These are phyloP conservation scores for Verbena officinalis DNA, from an alignment of 257 asterid species.

Conservation along the genomic window DNA sequence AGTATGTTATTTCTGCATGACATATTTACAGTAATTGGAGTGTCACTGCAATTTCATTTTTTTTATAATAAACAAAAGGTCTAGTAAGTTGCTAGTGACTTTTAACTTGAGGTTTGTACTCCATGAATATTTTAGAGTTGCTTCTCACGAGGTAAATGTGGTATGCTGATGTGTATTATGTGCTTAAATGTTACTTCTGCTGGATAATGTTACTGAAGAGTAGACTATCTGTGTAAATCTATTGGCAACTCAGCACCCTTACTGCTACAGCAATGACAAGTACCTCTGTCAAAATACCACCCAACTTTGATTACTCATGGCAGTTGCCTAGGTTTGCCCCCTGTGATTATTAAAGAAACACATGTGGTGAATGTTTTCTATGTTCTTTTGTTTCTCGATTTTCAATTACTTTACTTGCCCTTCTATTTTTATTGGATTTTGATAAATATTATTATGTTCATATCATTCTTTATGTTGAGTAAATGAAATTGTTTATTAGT, in stretches of 20 bases:
- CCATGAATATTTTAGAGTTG: conserved; percentile 2
- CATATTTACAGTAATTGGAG: conserved; percentile 1
- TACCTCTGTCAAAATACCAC: neutral
- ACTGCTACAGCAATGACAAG: too few relatives aligned
- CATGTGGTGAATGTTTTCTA: too few relatives aligned
- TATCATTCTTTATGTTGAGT: neutral
- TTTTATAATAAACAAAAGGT: conserved; percentile 13
- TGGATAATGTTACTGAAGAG: neutral
- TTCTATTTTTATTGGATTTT: too few relatives aligned
- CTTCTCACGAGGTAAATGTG: conserved; percentile 3
- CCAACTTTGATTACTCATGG: neutral
- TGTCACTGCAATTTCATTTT: neutral
- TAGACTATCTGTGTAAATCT: too few relatives aligned
- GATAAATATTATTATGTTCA: neutral
- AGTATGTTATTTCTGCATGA: conserved; percentile 10
- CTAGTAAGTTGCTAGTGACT: neutral
- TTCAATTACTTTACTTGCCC: too few relatives aligned
- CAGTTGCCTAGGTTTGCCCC: neutral
- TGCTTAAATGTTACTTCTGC: conserved; percentile 3
- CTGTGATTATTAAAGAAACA: neutral
- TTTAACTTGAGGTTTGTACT: neutral
- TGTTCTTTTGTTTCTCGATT: too few relatives aligned
- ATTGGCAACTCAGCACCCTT: too few relatives aligned
- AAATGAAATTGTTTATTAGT: neutral
- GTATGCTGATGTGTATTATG: neutral